Percentiles rank a stretch among this genome's conserved stretches.
These are phyloP conservation scores for Bacidia gigantensis DNA, from an alignment of 495 filamentous ascomycete genomes.

Conservation along the genomic window DNA sequence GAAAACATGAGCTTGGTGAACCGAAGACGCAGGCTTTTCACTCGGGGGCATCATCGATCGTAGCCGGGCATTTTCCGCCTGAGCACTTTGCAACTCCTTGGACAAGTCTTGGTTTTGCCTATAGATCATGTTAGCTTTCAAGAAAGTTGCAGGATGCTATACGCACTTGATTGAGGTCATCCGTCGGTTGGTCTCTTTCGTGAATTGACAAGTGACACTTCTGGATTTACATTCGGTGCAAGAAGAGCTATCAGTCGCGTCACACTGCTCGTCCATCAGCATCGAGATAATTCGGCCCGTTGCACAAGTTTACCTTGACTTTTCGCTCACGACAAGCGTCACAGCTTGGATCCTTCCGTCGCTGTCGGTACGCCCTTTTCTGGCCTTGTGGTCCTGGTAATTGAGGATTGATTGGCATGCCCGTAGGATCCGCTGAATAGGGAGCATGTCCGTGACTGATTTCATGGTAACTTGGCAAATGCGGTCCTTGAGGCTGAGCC, in stretches of 20 bases:
- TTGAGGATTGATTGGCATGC: conserved; percentile 29
- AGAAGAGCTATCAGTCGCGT: conserved; percentile 88
- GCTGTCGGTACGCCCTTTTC: conserved; percentile 87
- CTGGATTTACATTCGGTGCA: conserved; percentile 94
- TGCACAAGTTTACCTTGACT: conserved; percentile 54
- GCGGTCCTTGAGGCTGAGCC: not conserved
- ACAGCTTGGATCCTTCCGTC: conserved; percentile 93
- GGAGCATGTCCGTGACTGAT: conserved; percentile 8
- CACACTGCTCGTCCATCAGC: conserved; percentile 43
- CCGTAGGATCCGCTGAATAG: conserved; percentile 26
- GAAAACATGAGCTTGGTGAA: conserved; percentile 2
- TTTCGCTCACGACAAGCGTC: conserved; percentile 96
- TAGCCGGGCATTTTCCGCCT: conserved; percentile 57
- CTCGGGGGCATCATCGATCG: conserved; percentile 33
- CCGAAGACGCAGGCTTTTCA: conserved; percentile 1
- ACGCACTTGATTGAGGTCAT: conserved; percentile 95
- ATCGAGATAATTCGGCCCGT: not conserved
- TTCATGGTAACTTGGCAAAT: conserved; percentile 15
- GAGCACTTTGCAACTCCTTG: conserved; percentile 67
- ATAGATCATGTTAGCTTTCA: conserved; percentile 15
- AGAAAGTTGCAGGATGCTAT: not conserved
- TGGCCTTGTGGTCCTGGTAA: conserved; percentile 44
- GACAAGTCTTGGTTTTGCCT: conserved; percentile 93
- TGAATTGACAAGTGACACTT: conserved; percentile 95
- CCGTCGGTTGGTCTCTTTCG: conserved; percentile 93